phyloP scores from a whole-genome alignment of 148 eudicot species.

The Heliosperma pusillum region DNA sequence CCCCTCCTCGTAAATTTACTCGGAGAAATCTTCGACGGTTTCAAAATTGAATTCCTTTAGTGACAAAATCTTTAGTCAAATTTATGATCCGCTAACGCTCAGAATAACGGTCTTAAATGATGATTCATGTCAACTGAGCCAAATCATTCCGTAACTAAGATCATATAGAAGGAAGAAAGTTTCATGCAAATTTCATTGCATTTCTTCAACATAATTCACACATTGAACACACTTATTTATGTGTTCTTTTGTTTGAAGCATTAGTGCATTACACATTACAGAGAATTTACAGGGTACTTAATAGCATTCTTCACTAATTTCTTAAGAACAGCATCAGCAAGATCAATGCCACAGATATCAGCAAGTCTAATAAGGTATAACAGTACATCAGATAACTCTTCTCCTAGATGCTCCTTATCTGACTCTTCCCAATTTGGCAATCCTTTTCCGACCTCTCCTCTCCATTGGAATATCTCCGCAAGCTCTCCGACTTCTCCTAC shows the following conservation, averaged over 20 bases:
- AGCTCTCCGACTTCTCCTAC: slow-evolving; percentile 70
- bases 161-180: not conserved
- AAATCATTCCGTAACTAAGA: no score
- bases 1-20: no score
- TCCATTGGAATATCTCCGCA: slow-evolving; percentile 77
- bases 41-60: no score
- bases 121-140: no score
- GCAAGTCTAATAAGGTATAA: slow-evolving; percentile 57
- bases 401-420: slow-evolving; percentile 65
- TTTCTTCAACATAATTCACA: not conserved
- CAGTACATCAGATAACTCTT: slow-evolving; percentile 70
- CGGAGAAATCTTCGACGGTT: no score
- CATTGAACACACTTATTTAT: not conserved
- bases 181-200: not conserved
- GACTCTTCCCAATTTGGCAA: slow-evolving; percentile 64
- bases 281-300: slow-evolving; percentile 45
- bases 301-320: slow-evolving; percentile 54
- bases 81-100: no score
- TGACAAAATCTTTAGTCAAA: no score
- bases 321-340: slow-evolving; percentile 54
- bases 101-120: no score
- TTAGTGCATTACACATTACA: slow-evolving; percentile 1
- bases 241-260: no score
- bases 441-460: slow-evolving; percentile 67
- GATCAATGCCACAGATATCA: slow-evolving; percentile 68